Conservation (phyloP, 106 monocot genomes). For the Dioscorea alata region DNA sequence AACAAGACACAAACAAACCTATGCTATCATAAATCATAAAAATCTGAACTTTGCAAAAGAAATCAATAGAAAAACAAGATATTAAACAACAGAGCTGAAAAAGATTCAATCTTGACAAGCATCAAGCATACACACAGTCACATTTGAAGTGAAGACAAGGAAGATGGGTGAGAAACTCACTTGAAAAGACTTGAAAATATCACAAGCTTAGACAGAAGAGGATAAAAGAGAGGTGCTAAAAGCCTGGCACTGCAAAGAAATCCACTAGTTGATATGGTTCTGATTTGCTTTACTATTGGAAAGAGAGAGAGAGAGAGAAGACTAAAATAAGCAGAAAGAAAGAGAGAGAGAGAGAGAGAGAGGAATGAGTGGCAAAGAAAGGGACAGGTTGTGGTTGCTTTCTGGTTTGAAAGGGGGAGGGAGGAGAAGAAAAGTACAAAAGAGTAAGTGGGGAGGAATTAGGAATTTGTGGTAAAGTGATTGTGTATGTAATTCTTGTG, state of each 20-base stretch:
- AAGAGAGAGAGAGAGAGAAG: neutral
- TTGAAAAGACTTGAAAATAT: too few species aligned
- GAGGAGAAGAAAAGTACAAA: neutral
- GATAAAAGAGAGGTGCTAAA: neutral
- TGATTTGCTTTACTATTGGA: too few species aligned
- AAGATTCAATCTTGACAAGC: too few species aligned
- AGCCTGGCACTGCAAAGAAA: neutral
- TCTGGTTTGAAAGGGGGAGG: slow-evolving; percentile 2
- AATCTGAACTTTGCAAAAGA: neutral
- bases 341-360: neutral
- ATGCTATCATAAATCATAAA: neutral
- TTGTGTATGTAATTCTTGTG: too few species aligned
- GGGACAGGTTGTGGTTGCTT: slow-evolving; percentile 2
- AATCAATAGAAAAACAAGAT: too few species aligned
- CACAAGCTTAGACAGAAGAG: neutral
- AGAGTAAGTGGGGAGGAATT: too few species aligned
- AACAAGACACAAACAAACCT: neutral
- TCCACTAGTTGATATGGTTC: too few species aligned
- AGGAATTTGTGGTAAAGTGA: too few species aligned
- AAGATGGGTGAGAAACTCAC: too few species aligned
- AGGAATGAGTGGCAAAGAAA: neutral
- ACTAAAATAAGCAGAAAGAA: neutral
- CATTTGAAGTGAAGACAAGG: too few species aligned
- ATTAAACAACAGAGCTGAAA: too few species aligned
- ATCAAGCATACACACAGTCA: neutral